These are phyloP conservation scores for Boletus smithii DNA, from an alignment of 1,284 basidiomycete genomes.

Conservation along the genomic window DNA sequence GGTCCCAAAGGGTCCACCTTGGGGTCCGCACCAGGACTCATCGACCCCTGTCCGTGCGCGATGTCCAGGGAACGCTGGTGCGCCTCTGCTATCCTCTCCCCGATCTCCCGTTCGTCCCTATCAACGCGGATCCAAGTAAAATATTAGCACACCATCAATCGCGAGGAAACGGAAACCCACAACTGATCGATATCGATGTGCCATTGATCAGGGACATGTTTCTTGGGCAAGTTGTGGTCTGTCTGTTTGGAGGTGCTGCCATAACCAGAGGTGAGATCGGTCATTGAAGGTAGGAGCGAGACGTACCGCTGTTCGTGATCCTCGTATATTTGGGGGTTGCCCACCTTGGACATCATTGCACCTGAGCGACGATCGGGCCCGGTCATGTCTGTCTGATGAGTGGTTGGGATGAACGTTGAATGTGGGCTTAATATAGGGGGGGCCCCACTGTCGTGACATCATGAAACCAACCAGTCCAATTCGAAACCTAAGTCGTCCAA, in stretches of 20 bases:
- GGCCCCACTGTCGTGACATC: slow-evolving; percentile 17
- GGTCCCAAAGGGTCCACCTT: slow-evolving; percentile 43
- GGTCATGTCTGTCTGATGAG: slow-evolving; percentile 15
- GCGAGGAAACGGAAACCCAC: slow-evolving; percentile 25
- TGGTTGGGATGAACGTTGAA: neutral
- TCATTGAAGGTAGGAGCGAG: neutral
- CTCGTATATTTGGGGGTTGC: slow-evolving; percentile 43
- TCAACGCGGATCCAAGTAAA: neutral
- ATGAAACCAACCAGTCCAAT: slow-evolving; percentile 2
- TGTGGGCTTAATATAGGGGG: slow-evolving; percentile 2
- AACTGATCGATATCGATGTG: slow-evolving; percentile 41
- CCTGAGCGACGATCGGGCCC: slow-evolving; percentile 25
- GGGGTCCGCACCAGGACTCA: slow-evolving; percentile 19
- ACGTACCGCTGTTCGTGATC: slow-evolving; percentile 42
- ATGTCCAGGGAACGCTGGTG: slow-evolving; percentile 28
- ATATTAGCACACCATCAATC: neutral
- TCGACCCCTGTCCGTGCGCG: slow-evolving; percentile 28
- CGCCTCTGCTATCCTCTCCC: slow-evolving; percentile 38
- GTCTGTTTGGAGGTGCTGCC: slow-evolving; percentile 23
- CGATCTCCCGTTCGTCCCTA: slow-evolving; percentile 43
- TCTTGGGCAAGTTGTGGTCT: slow-evolving; percentile 23
- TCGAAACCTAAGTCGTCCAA: neutral
- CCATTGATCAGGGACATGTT: slow-evolving; percentile 31
- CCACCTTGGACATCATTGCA: slow-evolving; percentile 47
- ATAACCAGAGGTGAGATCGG: neutral